A percentile compares a stretch with the other conserved stretches of the same genome.
Conservation (phyloP, 2,329 filamentous ascomycete species). For the Dothiorella sarmentorum region DNA sequence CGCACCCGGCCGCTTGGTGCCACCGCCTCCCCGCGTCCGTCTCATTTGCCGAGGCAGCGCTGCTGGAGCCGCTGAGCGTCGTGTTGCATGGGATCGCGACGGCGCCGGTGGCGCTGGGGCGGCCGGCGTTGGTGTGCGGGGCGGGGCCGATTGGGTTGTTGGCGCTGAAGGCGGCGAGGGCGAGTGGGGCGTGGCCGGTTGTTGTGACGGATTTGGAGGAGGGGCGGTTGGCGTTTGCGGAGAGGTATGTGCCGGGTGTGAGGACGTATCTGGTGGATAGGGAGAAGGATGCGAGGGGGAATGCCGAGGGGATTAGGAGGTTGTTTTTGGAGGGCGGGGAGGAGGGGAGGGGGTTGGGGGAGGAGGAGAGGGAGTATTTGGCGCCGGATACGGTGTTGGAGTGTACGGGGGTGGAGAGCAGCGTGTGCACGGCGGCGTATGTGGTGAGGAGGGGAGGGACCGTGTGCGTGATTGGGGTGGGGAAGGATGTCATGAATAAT, state of each 20-base stretch:
- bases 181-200: conserved; percentile 61
- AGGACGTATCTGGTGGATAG: conserved; percentile 54
- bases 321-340: conserved; percentile 51
- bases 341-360: conserved; percentile 54
- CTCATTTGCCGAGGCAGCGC: conserved; percentile 57
- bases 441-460: conserved; percentile 56
- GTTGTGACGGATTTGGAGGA: conserved; percentile 63
- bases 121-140: conserved; percentile 56
- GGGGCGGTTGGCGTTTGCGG: conserved; percentile 55
- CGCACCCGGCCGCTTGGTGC: conserved; percentile 57
- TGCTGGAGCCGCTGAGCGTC: conserved; percentile 63
- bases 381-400: conserved; percentile 57
- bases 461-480: conserved; percentile 64
- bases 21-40: conserved; percentile 52
- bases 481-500: conserved; percentile 60
- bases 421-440: conserved; percentile 57
- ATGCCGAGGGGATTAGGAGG: conserved; percentile 51
- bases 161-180: conserved; percentile 57
- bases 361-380: conserved; percentile 35
- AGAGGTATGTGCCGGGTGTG: conserved; percentile 53
- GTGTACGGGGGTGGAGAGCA: conserved; percentile 64
- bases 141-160: conserved; percentile 65
- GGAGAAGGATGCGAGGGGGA: conserved; percentile 46
- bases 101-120: conserved; percentile 53
- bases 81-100: conserved; percentile 59